phyloP scores from a whole-genome alignment of 768 basidiomycete genomes.

The Tulasnella sp. region DNA sequence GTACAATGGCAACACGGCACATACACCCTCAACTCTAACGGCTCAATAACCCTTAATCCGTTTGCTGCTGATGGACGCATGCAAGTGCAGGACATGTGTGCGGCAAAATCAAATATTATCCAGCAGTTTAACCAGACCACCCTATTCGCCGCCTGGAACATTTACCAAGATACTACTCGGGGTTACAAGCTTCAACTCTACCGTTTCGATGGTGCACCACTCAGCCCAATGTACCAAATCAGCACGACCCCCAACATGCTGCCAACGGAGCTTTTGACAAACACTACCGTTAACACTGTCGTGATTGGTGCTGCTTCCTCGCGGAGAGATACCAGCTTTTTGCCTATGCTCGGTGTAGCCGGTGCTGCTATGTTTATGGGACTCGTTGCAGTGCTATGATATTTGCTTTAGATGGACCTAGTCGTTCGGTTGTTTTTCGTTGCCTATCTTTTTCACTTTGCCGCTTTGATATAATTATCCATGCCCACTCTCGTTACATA shows the following conservation, averaged over 20 bases:
- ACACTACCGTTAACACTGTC: constrained; percentile 25
- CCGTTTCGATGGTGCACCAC: constrained; percentile 69
- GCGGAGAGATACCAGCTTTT: neutral
- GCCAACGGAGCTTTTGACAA: constrained; percentile 62
- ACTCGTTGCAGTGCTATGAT: neutral
- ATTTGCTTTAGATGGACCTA: constrained; percentile 2
- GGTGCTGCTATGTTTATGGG: neutral
- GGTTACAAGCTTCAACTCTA: constrained; percentile 72
- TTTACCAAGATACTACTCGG: constrained; percentile 59
- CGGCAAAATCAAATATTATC: constrained; percentile 81
- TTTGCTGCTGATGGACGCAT: constrained; percentile 81
- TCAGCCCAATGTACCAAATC: constrained; percentile 65
- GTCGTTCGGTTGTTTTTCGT: constrained; percentile 1
- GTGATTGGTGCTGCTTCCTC: neutral
- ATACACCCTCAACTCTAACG: constrained; percentile 64
- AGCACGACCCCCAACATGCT: constrained; percentile 82
- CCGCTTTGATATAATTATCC: constrained; percentile 7
- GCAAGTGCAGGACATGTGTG: constrained; percentile 92
- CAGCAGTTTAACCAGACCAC: constrained; percentile 78
- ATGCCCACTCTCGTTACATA: neutral
- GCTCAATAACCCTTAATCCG: constrained; percentile 71
- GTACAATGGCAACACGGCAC: constrained; percentile 88
- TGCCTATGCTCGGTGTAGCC: neutral
- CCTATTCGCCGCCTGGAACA: constrained; percentile 60
- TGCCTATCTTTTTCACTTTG: neutral